A percentile compares a stretch with the other conserved stretches of the same genome.
phyloP scores from a whole-genome alignment of 148 eudicot species.

The Rheum nobile region DNA sequence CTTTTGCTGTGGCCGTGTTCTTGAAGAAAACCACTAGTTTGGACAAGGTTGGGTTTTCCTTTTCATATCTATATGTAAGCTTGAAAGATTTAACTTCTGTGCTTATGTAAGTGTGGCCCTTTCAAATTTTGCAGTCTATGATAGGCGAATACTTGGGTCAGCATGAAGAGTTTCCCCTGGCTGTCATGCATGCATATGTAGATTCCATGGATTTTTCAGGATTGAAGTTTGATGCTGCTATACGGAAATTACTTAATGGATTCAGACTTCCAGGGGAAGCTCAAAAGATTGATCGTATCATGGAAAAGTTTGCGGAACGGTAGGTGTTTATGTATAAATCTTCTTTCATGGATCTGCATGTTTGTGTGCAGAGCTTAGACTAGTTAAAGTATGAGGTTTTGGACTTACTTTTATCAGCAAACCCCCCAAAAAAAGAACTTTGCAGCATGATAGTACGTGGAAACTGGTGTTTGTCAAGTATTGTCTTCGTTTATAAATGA shows the following conservation, averaged over 20 bases:
- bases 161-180: constrained; percentile 90
- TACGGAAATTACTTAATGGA: constrained; percentile 84
- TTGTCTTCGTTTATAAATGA: background rate
- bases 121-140: constrained; percentile 59
- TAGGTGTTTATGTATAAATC: constrained; percentile 22
- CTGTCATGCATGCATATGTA: constrained; percentile 97
- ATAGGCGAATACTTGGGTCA: constrained; percentile 97
- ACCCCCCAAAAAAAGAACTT: background rate
- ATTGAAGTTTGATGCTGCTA: constrained; percentile 82
- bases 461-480: background rate
- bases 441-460: background rate
- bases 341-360: background rate
- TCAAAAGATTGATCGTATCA: constrained; percentile 97
- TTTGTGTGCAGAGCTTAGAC: background rate
- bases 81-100: background rate
- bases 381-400: background rate
- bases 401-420: background rate
- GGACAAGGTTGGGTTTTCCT: constrained; percentile 49
- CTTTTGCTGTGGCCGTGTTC: constrained; percentile 85
- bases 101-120: background rate
- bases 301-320: constrained; percentile 99
- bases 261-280: constrained; percentile 99
- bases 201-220: constrained; percentile 84
- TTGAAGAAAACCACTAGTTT: constrained; percentile 61
- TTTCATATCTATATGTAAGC: background rate